Conservation (phyloP, 176 grass and related monocot species). For the Triticum aestivum region DNA sequence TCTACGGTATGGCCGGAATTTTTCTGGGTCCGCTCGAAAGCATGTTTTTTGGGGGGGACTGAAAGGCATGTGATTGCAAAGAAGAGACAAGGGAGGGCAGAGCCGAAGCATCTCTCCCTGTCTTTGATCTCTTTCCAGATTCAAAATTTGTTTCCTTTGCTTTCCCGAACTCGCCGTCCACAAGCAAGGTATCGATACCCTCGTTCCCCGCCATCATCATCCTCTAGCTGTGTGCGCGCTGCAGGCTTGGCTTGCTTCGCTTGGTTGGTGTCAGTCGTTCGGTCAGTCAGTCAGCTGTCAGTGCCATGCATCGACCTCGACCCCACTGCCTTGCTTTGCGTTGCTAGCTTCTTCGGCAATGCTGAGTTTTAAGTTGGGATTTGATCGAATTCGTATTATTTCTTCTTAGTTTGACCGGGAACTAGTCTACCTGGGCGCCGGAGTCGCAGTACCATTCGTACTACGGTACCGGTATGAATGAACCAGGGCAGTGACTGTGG, state of each 20-base stretch:
- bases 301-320: neutral
- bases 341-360: neutral
- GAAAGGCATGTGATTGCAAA: conserved; percentile 54
- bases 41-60: conserved; percentile 31
- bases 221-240: neutral
- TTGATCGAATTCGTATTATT: neutral
- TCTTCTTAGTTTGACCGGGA: too few relatives aligned
- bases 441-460: too few relatives aligned
- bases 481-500: too few relatives aligned
- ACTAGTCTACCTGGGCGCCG: neutral
- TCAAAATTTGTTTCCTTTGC: conserved; percentile 41
- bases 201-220: neutral
- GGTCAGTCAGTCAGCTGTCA: neutral
- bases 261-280: neutral
- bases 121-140: conserved; percentile 33
- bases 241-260: neutral
- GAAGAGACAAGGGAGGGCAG: conserved; percentile 47
- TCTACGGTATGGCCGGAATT: conserved; percentile 10
- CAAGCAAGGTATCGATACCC: conserved; percentile 90
- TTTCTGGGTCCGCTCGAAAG: conserved; percentile 27
- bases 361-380: neutral
- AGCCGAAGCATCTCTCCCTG: conserved; percentile 46
- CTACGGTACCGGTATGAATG: too few relatives aligned
- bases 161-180: conserved; percentile 48
- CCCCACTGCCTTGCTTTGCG: neutral